phyloP scores from a whole-genome alignment of 352 stramenopile genomes.

The Globisporangium okanoganense region DNA sequence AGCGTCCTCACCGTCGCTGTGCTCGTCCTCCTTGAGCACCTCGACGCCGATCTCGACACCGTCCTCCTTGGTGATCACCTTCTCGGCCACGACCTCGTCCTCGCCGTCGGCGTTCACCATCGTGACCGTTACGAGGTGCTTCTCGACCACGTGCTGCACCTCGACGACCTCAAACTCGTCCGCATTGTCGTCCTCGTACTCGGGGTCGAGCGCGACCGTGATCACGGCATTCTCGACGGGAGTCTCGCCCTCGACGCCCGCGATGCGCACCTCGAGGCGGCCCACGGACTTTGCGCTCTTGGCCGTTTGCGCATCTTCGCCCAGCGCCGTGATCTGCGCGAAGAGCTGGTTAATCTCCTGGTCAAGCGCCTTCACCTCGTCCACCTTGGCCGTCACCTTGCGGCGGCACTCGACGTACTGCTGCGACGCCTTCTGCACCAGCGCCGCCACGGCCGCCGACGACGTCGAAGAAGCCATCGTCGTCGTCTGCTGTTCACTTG shows the following conservation, averaged over 20 bases:
- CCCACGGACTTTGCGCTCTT: slow-evolving; percentile 63
- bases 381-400: slow-evolving; percentile 72
- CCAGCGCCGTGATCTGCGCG: slow-evolving; percentile 56
- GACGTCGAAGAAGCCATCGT: slow-evolving; percentile 45
- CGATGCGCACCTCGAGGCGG: slow-evolving; percentile 58
- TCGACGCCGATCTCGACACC: slow-evolving; percentile 39
- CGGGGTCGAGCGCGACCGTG: slow-evolving; percentile 64
- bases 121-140: slow-evolving; percentile 50
- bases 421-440: slow-evolving; percentile 75
- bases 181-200: slow-evolving; percentile 62
- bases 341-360: slow-evolving; percentile 71
- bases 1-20: slow-evolving; percentile 15
- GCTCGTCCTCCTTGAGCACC: slow-evolving; percentile 29
- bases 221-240: slow-evolving; percentile 54
- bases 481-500: background rate
- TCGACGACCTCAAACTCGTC: slow-evolving; percentile 33
- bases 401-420: slow-evolving; percentile 81
- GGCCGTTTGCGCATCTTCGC: slow-evolving; percentile 24
- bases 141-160: slow-evolving; percentile 52
- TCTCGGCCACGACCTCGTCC: slow-evolving; percentile 19
- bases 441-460: slow-evolving; percentile 50
- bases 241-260: slow-evolving; percentile 49
- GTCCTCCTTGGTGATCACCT: slow-evolving; percentile 22
- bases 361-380: slow-evolving; percentile 73
- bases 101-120: slow-evolving; percentile 28